Evolutionary conservation across 163 green algal species (phyloP), one percentile per base, ranked within the genome.

Genomic region (Volvox carteri): DNA sequence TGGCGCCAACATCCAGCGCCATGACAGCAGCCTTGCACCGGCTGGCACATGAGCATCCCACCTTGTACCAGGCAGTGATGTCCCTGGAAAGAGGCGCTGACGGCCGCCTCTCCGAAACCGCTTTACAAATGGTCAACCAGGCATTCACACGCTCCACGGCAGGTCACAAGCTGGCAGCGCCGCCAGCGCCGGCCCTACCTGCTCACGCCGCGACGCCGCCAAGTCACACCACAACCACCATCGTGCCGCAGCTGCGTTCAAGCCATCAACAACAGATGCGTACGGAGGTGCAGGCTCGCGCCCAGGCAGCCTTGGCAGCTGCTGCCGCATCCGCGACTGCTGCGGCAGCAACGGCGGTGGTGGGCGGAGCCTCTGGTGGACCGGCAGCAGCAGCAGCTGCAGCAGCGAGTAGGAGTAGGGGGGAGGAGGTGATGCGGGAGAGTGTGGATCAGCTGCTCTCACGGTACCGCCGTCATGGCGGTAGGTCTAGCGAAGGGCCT

Each of bases 211-310:
- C 28, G 28, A 4, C 77, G 37, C 19, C 52, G 33, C 23, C 41
- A 4, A 41, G 62, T 0, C 80, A 87, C 80, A 87, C 80, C 21
- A 87, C 80, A 41, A 78, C 62, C 7, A 87, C 80, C 30, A 56
- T 87, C 33, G 18, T 78, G 42, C 39, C 78, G 14, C 23, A 21
- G 9, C 23, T 23, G 54, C 28, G 19, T 19, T 65, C 54, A 65
- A 23, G 54, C 4, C 54, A 65, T 30, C 4, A 65, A 23, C 54
- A 65, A 30, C 54, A 65, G 54, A 65, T 65, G 54, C 54, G 8
- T 23, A 39, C 18, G 37, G 70, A 78, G 60, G 58, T 39, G 41
- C 79, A 76, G 60, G 60, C 79, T 8, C 79, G 30, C 1, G 62
- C 19, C 4, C 56, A 86, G 56, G 78, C 21, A 28, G n/a, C 37